Conservation (phyloP, 768 basidiomycete genomes). For the Russula griseocarnosa region DNA sequence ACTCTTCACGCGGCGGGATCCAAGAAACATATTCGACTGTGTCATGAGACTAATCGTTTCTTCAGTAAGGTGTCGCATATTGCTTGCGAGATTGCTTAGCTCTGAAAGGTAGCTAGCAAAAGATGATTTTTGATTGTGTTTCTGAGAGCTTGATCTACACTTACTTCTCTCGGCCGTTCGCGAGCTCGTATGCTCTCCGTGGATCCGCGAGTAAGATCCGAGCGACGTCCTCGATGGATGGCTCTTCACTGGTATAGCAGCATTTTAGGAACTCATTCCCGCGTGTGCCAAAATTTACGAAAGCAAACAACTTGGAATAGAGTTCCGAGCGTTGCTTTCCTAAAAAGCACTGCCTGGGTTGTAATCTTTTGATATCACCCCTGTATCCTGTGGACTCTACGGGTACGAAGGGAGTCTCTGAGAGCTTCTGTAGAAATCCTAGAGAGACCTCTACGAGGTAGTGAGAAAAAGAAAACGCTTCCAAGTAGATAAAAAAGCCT, state of each 20-base stretch:
- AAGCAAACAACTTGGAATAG: constrained; percentile 78
- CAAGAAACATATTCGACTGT: constrained; percentile 66
- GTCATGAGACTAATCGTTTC: constrained; percentile 63
- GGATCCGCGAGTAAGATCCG: constrained; percentile 67
- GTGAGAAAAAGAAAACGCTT: neutral
- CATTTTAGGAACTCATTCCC: constrained; percentile 83
- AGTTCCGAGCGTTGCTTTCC: constrained; percentile 51
- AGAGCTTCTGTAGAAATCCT: constrained; percentile 53
- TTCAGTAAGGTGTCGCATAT: no score
- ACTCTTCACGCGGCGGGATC: constrained; percentile 54
- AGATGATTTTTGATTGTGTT: neutral
- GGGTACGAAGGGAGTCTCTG: constrained; percentile 65
- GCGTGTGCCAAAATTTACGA: constrained; percentile 78
- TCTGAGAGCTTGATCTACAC: constrained; percentile 28
- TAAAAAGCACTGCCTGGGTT: constrained; percentile 66
- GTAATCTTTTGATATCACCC: constrained; percentile 32
- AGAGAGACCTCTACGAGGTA: constrained; percentile 50
- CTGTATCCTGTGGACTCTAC: constrained; percentile 37
- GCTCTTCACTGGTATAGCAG: constrained; percentile 84
- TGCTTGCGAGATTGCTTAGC: constrained; percentile 67
- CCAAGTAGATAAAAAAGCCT: constrained; percentile 28
- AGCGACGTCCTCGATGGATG: constrained; percentile 78
- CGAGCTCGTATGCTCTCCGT: constrained; percentile 61
- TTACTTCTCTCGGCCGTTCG: constrained; percentile 66
- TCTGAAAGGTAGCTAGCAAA: constrained; percentile 67